Conservation (phyloP, 208 protist species). For the Leishmania tarentolae region DNA sequence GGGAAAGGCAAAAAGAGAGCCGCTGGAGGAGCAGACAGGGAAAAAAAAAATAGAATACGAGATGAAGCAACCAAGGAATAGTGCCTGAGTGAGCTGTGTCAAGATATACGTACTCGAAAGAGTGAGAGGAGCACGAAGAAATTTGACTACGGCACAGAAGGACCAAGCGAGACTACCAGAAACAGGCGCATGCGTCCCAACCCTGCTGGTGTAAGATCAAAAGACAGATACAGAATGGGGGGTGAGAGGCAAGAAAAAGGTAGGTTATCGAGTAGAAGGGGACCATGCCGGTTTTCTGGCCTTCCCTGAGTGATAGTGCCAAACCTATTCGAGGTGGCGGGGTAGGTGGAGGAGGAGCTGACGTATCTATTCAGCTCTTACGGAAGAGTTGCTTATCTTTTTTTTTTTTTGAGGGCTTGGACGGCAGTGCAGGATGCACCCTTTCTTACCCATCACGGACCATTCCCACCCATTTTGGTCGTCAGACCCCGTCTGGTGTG, state of each 20-base stretch:
- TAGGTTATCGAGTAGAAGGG: background rate
- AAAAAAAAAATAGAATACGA: no score
- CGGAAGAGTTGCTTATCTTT: background rate
- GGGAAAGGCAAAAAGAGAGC: background rate
- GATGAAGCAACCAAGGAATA: background rate
- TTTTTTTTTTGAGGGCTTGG: background rate
- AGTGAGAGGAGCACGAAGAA: no score
- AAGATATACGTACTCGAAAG: no score
- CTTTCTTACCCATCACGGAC: background rate
- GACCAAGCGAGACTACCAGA: no score
- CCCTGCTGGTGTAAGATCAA: background rate
- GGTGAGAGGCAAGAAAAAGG: background rate
- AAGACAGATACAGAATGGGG: background rate
- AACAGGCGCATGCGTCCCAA: background rate
- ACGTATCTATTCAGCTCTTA: background rate
- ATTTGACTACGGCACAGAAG: no score
- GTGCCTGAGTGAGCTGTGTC: no score
- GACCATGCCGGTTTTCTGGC: background rate
- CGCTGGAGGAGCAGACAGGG: background rate
- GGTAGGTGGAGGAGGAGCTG: background rate
- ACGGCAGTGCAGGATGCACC: background rate
- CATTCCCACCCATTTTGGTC: background rate
- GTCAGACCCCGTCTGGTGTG: background rate
- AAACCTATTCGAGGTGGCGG: background rate
- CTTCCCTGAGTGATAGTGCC: background rate